Conservation (phyloP, 2,329 filamentous ascomycete species). For the Pseudogymnoascus sp. region DNA sequence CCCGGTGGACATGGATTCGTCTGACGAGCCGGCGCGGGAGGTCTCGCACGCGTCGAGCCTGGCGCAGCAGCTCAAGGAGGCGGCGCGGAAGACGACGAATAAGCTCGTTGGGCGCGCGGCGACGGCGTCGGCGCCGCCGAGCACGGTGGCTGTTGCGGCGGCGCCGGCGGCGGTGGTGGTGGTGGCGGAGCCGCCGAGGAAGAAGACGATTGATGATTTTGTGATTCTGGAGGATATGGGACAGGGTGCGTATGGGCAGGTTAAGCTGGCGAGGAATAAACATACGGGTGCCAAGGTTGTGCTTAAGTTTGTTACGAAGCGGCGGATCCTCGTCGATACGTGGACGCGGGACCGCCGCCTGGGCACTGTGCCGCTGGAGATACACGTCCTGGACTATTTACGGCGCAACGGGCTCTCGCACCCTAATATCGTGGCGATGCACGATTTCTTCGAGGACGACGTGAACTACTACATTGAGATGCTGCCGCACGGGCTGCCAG, state of each 20-base stretch:
- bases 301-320: conserved; percentile 95
- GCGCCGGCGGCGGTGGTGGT: conserved; percentile 17
- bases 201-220: conserved; percentile 86
- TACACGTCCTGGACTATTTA: conserved; percentile 92
- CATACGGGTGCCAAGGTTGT: conserved; percentile 73
- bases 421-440: conserved; percentile 65
- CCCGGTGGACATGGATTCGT: conserved; percentile 47
- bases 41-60: conserved; percentile 39
- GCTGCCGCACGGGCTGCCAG: conserved; percentile 86
- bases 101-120: conserved; percentile 36
- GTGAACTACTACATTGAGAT: conserved; percentile 99
- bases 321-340: conserved; percentile 91
- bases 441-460: conserved; percentile 68
- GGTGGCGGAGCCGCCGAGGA: conserved; percentile 38
- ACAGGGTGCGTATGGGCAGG: conserved; percentile 93
- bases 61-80: conserved; percentile 49
- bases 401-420: conserved; percentile 61
- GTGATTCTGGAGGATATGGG: conserved; percentile 96
- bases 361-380: conserved; percentile 91
- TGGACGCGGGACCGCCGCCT: conserved; percentile 92
- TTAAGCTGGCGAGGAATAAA: conserved; percentile 83
- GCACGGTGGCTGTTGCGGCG: conserved; percentile 23
- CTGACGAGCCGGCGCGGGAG: conserved; percentile 35
- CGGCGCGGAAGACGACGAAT: conserved; percentile 45
- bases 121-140: conserved; percentile 13